phyloP scores from a whole-genome alignment of 371 early-diverging fungal genomes.

The Rhizopus delemar region DNA sequence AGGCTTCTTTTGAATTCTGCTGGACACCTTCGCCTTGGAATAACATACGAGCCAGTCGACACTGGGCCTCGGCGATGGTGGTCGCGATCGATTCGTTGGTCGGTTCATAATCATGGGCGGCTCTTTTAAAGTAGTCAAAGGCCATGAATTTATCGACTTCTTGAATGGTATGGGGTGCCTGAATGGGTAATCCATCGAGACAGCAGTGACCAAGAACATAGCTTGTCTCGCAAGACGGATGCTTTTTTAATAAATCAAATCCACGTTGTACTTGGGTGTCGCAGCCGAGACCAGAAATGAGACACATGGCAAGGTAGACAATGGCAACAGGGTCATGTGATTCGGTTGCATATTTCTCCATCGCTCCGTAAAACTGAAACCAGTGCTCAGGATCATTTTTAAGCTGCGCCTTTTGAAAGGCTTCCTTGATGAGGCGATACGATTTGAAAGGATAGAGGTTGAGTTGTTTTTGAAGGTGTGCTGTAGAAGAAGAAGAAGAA shows the following conservation, averaged over 20 bases:
- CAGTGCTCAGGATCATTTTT: slow-evolving; percentile 24
- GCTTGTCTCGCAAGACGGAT: slow-evolving; percentile 26
- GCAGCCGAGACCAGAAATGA: slow-evolving; percentile 23
- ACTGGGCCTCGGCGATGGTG: slow-evolving; percentile 35
- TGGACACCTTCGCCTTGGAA: slow-evolving; percentile 41
- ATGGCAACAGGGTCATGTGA: slow-evolving; percentile 9
- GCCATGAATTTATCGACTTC: slow-evolving; percentile 16
- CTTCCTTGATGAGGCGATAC: slow-evolving; percentile 13
- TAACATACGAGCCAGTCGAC: slow-evolving; percentile 40
- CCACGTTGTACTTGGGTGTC: slow-evolving; percentile 16
- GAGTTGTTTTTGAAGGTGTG: slow-evolving; percentile 1
- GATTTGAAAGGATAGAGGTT: neutral
- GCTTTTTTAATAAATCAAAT: slow-evolving; percentile 14
- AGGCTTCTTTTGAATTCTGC: slow-evolving; percentile 35
- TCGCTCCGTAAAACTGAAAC: slow-evolving; percentile 22
- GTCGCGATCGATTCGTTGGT: slow-evolving; percentile 15
- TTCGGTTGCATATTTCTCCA: slow-evolving; percentile 11
- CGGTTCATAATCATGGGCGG: slow-evolving; percentile 13
- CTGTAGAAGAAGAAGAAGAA: neutral
- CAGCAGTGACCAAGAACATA: slow-evolving; percentile 27
- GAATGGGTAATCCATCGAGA: slow-evolving; percentile 12
- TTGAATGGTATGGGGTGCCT: neutral
- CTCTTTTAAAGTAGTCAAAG: slow-evolving; percentile 20
- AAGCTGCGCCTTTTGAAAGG: slow-evolving; percentile 21
- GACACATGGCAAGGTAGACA: slow-evolving; percentile 26